Evolutionary conservation across 1,139 yeast genomes (phyloP).

Genomic region (Hyphopichia pseudoburtonii): DNA sequence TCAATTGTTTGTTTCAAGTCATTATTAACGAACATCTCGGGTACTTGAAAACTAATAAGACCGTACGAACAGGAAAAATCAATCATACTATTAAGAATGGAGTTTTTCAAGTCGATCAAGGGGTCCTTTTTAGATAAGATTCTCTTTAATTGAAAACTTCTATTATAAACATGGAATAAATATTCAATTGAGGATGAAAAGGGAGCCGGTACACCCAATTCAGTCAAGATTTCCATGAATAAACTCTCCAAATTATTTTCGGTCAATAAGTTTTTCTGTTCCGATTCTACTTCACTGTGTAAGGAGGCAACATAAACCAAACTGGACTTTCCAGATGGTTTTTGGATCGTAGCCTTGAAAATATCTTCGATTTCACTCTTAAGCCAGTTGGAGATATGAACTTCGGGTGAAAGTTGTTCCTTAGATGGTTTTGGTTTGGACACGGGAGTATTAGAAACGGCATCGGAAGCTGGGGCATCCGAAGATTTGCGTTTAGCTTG

Average conservation of each 20-base stretch:
- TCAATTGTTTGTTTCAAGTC: slow-evolving; percentile 30
- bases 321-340: slow-evolving; percentile 2
- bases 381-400: slow-evolving; percentile 31
- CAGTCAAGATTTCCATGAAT: slow-evolving; percentile 56
- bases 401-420: slow-evolving; percentile 11
- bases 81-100: slow-evolving; percentile 49
- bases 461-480: neutral
- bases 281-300: slow-evolving; percentile 35
- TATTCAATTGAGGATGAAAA: slow-evolving; percentile 43
- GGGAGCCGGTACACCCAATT: slow-evolving; percentile 40
- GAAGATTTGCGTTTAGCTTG: neutral
- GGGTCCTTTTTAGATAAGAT: slow-evolving; percentile 42
- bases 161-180: slow-evolving; percentile 44
- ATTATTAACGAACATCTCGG: slow-evolving; percentile 59
- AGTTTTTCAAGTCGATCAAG: slow-evolving; percentile 34
- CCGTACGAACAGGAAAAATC: slow-evolving; percentile 66
- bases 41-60: slow-evolving; percentile 65
- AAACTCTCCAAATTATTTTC: slow-evolving; percentile 43
- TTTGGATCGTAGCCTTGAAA: slow-evolving; percentile 36
- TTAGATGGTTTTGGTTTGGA: neutral
- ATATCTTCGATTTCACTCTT: slow-evolving; percentile 32
- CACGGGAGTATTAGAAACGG: neutral
- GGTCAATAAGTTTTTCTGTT: slow-evolving; percentile 18
- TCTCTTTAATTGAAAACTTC: slow-evolving; percentile 38
- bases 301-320: slow-evolving; percentile 37